These are phyloP conservation scores for Phytophthora macrochlamydospora DNA, from an alignment of 352 stramenopile genomes.

Conservation along the genomic window DNA sequence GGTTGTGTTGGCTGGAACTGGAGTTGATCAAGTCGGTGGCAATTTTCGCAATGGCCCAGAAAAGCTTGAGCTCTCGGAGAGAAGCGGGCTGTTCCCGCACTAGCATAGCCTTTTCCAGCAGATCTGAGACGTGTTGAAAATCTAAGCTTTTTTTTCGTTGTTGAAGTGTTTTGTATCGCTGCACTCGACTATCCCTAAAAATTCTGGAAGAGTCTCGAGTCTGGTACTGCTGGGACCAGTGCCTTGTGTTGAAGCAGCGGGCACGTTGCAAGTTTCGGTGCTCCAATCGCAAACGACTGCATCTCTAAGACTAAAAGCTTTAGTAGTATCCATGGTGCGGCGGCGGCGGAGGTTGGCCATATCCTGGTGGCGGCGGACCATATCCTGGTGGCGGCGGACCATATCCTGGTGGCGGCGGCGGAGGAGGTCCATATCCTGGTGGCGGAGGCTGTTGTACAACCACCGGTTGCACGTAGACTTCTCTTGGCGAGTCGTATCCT, in stretches of 20 bases:
- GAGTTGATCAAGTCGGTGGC: background rate
- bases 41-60: conserved; percentile 23
- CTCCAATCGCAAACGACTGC: no score
- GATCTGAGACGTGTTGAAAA: conserved; percentile 2
- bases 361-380: background rate
- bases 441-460: background rate
- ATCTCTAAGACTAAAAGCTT: background rate
- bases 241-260: no score
- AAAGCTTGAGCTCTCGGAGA: background rate
- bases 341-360: background rate
- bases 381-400: background rate
- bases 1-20: conserved; percentile 8
- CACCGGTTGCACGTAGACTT: conserved; percentile 7
- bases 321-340: conserved; percentile 1
- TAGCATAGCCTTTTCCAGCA: background rate
- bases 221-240: no score
- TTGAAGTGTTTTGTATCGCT: background rate
- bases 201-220: no score
- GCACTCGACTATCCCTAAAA: background rate
- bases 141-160: background rate
- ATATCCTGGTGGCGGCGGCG: background rate
- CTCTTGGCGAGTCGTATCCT: conserved; percentile 4
- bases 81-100: background rate
- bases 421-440: no score
- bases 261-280: no score